phyloP scores from a whole-genome alignment of 169 alveolate genomes.

The Eimeria brunetti region DNA sequence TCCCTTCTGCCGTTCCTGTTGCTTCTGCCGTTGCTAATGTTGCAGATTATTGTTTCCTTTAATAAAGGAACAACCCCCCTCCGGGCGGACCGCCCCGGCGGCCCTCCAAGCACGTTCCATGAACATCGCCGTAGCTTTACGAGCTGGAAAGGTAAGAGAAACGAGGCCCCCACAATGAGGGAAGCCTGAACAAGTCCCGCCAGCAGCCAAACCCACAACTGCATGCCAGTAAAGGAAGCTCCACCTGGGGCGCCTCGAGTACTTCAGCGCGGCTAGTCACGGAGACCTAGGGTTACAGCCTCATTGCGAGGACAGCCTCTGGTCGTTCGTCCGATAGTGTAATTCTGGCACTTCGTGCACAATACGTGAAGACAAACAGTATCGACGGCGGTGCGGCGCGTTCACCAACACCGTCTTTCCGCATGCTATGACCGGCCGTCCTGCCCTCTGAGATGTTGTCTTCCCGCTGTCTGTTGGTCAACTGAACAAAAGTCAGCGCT shows the following conservation, averaged over 20 bases:
- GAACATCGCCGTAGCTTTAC: neutral
- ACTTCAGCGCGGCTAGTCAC: neutral
- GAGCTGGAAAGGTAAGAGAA: neutral
- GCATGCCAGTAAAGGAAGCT: slow-evolving; percentile 17
- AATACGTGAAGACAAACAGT: neutral
- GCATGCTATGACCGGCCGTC: neutral
- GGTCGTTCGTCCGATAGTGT: neutral
- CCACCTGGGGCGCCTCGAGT: neutral
- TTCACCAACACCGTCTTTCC: neutral
- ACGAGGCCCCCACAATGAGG: slow-evolving; percentile 23
- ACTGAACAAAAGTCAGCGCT: neutral
- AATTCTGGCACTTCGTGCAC: neutral
- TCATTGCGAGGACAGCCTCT: neutral
- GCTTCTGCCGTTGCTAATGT: neutral
- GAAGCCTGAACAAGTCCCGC: slow-evolving; percentile 26
- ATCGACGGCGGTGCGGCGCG: neutral
- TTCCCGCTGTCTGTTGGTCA: neutral
- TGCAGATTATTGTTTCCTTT: neutral
- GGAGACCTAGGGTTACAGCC: neutral
- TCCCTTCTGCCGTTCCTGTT: neutral
- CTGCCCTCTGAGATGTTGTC: neutral
- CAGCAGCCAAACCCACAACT: slow-evolving; percentile 9
- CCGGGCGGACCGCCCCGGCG: neutral
- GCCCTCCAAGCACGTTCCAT: neutral
- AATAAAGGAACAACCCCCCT: neutral